A percentile compares a stretch with the other conserved stretches of the same genome.
Conservation (phyloP, 768 basidiomycete species). For the Tulasnella sp. region DNA sequence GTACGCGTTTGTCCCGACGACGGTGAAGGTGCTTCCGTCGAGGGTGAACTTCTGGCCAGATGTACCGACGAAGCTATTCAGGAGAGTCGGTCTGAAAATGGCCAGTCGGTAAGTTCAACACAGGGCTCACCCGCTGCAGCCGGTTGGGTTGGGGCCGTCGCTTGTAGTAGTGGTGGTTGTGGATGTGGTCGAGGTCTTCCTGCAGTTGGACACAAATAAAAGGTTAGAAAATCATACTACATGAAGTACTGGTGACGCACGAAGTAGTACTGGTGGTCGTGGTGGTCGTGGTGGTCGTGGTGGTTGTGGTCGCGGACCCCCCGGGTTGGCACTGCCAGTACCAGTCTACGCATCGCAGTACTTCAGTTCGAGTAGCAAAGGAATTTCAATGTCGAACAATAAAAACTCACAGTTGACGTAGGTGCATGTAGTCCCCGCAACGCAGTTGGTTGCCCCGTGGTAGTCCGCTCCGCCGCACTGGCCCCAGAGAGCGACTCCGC, state of each 20-base stretch:
- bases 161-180: slow-evolving; percentile 24
- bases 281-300: background rate
- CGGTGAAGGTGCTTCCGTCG: slow-evolving; percentile 45
- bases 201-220: no score
- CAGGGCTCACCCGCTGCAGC: slow-evolving; percentile 32
- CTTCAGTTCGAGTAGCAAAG: background rate
- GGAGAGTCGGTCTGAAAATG: slow-evolving; percentile 36
- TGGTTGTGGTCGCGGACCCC: background rate
- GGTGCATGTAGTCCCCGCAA: background rate
- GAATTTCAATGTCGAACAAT: background rate
- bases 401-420: background rate
- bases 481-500: background rate
- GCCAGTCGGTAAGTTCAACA: slow-evolving; percentile 47
- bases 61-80: slow-evolving; percentile 48
- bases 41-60: slow-evolving; percentile 59
- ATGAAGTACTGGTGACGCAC: background rate
- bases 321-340: background rate
- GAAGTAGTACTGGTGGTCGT: background rate
- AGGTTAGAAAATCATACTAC: background rate
- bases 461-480: background rate
- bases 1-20: slow-evolving; percentile 56
- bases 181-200: background rate
- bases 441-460: background rate
- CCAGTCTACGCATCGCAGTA: background rate
- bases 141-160: slow-evolving; percentile 34